These are phyloP conservation scores for Epichloe aotearoae DNA, from an alignment of 2,329 filamentous ascomycete genomes.

Conservation along the genomic window DNA sequence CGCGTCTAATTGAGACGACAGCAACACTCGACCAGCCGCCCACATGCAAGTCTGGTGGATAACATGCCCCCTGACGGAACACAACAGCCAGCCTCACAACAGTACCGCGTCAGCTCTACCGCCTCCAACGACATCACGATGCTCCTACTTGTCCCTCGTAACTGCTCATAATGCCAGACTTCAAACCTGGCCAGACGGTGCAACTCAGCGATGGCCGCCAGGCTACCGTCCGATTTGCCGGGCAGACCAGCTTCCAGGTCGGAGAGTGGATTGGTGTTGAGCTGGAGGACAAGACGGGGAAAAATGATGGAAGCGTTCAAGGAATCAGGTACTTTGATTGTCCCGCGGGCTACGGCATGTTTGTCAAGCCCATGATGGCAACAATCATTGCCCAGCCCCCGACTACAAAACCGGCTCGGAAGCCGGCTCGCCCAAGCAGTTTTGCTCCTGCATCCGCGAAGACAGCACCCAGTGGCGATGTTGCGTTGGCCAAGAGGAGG, in stretches of 20 bases:
- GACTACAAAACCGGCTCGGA: slow-evolving; percentile 23
- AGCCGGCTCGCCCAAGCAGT: slow-evolving; percentile 36
- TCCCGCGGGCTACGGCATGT: slow-evolving; percentile 64
- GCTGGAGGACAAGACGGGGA: slow-evolving; percentile 67
- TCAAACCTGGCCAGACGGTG: slow-evolving; percentile 59
- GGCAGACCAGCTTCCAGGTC: slow-evolving; percentile 62
- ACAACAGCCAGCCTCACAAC: not conserved
- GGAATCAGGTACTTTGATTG: slow-evolving; percentile 85
- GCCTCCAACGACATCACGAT: slow-evolving; percentile 15
- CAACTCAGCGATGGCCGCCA: slow-evolving; percentile 65
- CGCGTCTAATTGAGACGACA: no score
- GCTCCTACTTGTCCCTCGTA: slow-evolving; percentile 13
- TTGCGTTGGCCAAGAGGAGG: slow-evolving; percentile 46
- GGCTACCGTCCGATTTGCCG: slow-evolving; percentile 69
- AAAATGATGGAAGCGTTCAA: slow-evolving; percentile 88
- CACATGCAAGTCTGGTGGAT: not conserved
- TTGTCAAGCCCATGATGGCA: slow-evolving; percentile 62
- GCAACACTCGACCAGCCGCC: not conserved
- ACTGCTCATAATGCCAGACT: slow-evolving; percentile 38
- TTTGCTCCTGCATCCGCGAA: slow-evolving; percentile 27
- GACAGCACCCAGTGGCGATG: slow-evolving; percentile 31
- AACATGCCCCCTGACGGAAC: not conserved
- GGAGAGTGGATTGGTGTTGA: slow-evolving; percentile 88
- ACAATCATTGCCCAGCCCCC: slow-evolving; percentile 42
- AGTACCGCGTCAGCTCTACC: not conserved